Base-by-base conservation (phyloP, 2,329 filamentous ascomycete species). In the Teratosphaeriaceae sp. region DNA sequence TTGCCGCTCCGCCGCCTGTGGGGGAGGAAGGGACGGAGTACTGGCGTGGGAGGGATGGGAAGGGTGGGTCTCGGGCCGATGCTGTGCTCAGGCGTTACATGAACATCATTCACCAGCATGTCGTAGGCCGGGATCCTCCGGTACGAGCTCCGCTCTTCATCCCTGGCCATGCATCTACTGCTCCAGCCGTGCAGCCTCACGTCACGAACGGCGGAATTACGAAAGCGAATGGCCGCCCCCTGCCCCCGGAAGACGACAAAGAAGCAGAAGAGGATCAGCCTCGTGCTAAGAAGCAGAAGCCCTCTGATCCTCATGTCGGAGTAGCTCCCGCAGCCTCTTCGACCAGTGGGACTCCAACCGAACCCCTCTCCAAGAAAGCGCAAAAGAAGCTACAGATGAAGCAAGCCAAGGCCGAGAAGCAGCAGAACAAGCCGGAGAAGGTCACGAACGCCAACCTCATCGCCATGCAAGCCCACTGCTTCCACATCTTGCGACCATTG, bases 381-480 rank as follows among this genome's bases (percentile, higher is more conserved):
- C 22, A 43, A 20, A 40, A 43, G 34, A 27, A 47, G 34, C 20
- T 45, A 49, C 35, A 67, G 64, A 59, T 76, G 37, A 45, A 47
- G 18, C 20, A 18, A 5, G 30, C 30, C 21, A 42, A 42, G n/a
- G 8, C 36, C 7, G 8, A 35, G n/a, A 24, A 39, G 8, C 26
- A 33, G 15, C 16, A 71, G 68, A 52, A 58, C 54, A 71, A 71
- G 50, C 50, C 56, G 11, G 66, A 69, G 47, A 63, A 68, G 51
- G 56, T 78, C 69, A 63, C 60, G 3, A 74, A 75, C 19, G 72
- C 60, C 3, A 97, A 92, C 62, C 71, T 95, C 37, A 73, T 77
- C 9, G 81, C 81, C 24, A 86, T 96, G 74, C 89, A 97, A 64
- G 80, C 88, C 1, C 92, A 98, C 64, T 77, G 96, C 33, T 98